phyloP scores from a whole-genome alignment of 2,329 filamentous ascomycete genomes.

The Fusarium gaditjirri region DNA sequence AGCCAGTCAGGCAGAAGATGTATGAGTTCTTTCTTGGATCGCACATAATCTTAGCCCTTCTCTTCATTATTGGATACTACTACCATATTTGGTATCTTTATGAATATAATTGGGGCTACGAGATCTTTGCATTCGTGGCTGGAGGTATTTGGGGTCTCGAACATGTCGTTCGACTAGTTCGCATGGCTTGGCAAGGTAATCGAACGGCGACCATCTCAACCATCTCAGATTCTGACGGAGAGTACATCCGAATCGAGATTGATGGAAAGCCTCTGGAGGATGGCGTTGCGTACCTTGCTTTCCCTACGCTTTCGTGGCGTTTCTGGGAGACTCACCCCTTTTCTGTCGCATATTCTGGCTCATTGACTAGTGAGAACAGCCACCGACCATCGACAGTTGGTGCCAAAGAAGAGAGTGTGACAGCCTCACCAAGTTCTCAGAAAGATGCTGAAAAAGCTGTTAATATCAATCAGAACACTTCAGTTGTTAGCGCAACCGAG shows the following conservation, averaged over 20 bases:
- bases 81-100: slow-evolving; percentile 52
- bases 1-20: slow-evolving; percentile 43
- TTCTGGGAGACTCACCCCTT: slow-evolving; percentile 54
- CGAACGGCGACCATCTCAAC: slow-evolving; percentile 38
- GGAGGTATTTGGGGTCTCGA: slow-evolving; percentile 45
- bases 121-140: slow-evolving; percentile 51
- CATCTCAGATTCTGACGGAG: slow-evolving; percentile 42
- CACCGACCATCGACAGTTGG: neutral
- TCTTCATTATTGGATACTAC: slow-evolving; percentile 50
- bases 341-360: slow-evolving; percentile 39
- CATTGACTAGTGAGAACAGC: neutral
- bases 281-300: slow-evolving; percentile 50
- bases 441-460: neutral
- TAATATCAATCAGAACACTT: neutral
- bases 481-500: neutral
- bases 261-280: slow-evolving; percentile 38
- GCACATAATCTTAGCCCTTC: slow-evolving; percentile 47
- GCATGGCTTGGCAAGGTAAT: slow-evolving; percentile 40
- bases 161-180: slow-evolving; percentile 41
- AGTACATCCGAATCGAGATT: slow-evolving; percentile 49
- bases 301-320: slow-evolving; percentile 49
- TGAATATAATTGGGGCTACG: slow-evolving; percentile 51
- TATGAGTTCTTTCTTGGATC: slow-evolving; percentile 51
- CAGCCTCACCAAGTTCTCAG: slow-evolving; percentile 18
- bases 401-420: neutral